phyloP scores from a whole-genome alignment of 352 stramenopile genomes.

The Blastocystis sp. region DNA sequence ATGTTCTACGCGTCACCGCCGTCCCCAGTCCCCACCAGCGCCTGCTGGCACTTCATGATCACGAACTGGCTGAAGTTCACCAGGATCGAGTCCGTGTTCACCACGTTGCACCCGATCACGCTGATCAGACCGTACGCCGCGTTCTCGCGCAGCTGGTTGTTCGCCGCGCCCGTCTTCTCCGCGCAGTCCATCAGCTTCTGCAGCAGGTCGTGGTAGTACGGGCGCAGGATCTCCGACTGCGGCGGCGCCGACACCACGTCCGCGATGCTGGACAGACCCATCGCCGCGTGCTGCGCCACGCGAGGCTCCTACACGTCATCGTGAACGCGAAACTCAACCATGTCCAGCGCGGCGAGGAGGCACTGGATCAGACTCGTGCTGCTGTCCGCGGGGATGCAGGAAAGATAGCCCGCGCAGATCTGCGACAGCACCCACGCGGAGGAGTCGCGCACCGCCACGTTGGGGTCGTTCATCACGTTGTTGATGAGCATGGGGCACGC shows the following conservation, averaged over 20 bases:
- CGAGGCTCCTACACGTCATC: background rate
- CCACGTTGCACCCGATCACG: conserved; percentile 13
- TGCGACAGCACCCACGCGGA: conserved; percentile 55
- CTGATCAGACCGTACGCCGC: conserved; percentile 62
- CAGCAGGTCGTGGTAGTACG: conserved; percentile 28
- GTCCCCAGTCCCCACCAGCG: background rate
- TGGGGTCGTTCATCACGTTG: background rate
- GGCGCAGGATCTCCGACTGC: background rate
- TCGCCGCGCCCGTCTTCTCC: conserved; percentile 15
- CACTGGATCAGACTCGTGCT: background rate
- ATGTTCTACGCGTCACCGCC: background rate
- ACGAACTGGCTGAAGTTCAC: conserved; percentile 26
- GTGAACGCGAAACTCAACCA: background rate
- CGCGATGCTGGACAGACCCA: conserved; percentile 5
- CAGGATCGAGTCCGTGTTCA: conserved; percentile 3
- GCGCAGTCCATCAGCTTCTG: conserved; percentile 42
- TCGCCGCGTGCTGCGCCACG: conserved; percentile 21
- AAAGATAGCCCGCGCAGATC: conserved; percentile 23
- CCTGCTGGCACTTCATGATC: background rate
- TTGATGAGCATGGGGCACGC: conserved; percentile 34
- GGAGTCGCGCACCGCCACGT: conserved; percentile 45
- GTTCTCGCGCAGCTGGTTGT: conserved; percentile 65
- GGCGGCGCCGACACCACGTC: conserved; percentile 1
- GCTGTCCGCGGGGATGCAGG: background rate
- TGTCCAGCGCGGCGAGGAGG: conserved; percentile 21